Percentiles rank a stretch among this genome's conserved stretches.
phyloP scores from a whole-genome alignment of 2,329 filamentous ascomycete genomes.

The Zasmidium cellare region DNA sequence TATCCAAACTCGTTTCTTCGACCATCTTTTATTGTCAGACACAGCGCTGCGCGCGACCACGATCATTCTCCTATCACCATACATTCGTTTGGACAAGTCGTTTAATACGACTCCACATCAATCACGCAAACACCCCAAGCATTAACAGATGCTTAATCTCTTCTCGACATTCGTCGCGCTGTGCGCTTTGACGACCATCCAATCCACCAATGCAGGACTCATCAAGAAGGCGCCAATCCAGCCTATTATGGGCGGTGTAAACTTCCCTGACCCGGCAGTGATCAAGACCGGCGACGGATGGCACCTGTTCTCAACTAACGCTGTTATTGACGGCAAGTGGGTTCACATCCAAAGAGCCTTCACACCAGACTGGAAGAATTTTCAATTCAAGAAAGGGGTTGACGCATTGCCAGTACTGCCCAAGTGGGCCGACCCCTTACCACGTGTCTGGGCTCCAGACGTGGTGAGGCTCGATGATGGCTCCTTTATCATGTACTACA shows the following conservation, averaged over 20 bases:
- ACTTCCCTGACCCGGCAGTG: conserved; percentile 51
- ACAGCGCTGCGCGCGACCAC: neutral
- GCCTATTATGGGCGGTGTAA: conserved; percentile 20
- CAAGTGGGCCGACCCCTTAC: conserved; percentile 50
- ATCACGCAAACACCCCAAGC: neutral
- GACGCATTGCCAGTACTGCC: conserved; percentile 56
- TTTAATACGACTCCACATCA: neutral
- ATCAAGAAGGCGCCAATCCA: neutral
- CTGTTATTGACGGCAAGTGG: conserved; percentile 33
- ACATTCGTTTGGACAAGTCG: neutral
- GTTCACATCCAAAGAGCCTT: conserved; percentile 41
- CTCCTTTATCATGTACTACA: conserved; percentile 38
- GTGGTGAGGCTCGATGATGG: conserved; percentile 44
- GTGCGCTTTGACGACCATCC: conserved; percentile 4
- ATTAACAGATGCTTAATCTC: conserved; percentile 8
- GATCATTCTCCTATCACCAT: neutral
- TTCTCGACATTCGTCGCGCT: conserved; percentile 8
- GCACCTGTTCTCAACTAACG: conserved; percentile 42
- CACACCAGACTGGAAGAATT: conserved; percentile 37
- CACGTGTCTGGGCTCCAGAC: conserved; percentile 63
- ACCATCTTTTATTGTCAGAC: neutral
- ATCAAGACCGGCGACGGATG: conserved; percentile 35
- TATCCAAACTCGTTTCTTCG: neutral
- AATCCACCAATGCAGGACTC: conserved; percentile 2
- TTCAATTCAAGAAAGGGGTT: conserved; percentile 33